Conservation (phyloP, 768 basidiomycete species). For the Boletus rubropictus region DNA sequence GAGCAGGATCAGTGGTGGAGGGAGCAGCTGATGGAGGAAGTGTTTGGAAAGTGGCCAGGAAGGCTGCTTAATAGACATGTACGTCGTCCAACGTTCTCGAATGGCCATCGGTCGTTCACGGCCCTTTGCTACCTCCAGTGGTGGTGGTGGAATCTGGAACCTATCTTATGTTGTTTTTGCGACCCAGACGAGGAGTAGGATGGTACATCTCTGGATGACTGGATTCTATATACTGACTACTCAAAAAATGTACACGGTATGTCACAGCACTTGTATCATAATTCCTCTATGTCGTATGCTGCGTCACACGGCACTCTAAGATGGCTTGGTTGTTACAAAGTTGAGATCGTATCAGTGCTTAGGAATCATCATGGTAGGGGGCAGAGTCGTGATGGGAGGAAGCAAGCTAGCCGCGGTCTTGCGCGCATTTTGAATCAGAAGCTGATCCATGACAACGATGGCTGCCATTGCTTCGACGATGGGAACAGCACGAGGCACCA, state of each 20-base stretch:
- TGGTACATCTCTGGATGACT: neutral
- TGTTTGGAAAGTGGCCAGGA: slow-evolving; percentile 64
- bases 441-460: slow-evolving; percentile 89
- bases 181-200: slow-evolving; percentile 48
- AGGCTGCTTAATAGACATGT: slow-evolving; percentile 68
- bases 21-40: slow-evolving; percentile 42
- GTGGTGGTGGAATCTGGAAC: slow-evolving; percentile 79
- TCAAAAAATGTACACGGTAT: neutral
- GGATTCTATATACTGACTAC: neutral
- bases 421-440: slow-evolving; percentile 86
- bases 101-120: neutral
- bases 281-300: slow-evolving; percentile 7
- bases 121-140: slow-evolving; percentile 43
- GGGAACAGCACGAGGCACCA: slow-evolving; percentile 93
- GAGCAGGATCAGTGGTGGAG: slow-evolving; percentile 36
- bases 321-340: neutral
- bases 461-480: slow-evolving; percentile 99
- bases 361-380: slow-evolving; percentile 85
- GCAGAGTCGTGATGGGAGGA: slow-evolving; percentile 84
- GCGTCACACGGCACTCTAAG: neutral
- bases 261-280: slow-evolving; percentile 12
- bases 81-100: slow-evolving; percentile 23
- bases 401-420: slow-evolving; percentile 66
- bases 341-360: slow-evolving; percentile 14
- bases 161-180: slow-evolving; percentile 58